These are phyloP conservation scores for Lactuca saligna DNA, from an alignment of 129 eudicot species.

Conservation along the genomic window DNA sequence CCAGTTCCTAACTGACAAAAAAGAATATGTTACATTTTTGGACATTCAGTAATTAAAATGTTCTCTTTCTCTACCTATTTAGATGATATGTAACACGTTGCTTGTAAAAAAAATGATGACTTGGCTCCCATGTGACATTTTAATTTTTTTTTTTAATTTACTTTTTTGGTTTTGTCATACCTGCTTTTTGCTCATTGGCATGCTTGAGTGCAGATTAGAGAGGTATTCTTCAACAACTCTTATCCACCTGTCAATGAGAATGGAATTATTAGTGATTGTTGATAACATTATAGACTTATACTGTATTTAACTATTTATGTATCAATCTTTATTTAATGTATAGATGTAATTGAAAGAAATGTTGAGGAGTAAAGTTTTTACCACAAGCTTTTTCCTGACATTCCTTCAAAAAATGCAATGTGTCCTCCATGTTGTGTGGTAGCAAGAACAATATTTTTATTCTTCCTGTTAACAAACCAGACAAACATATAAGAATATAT, in stretches of 20 bases:
- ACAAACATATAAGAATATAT: background rate
- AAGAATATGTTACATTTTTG: no score
- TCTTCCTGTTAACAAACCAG: constrained; percentile 43
- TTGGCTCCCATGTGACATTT: no score
- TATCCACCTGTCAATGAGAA: constrained; percentile 72
- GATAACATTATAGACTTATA: no score
- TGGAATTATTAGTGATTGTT: background rate
- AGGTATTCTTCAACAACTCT: constrained; percentile 84
- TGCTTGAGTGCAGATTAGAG: constrained; percentile 55
- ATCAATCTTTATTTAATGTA: background rate
- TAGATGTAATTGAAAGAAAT: background rate
- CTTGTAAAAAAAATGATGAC: no score
- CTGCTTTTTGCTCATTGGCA: constrained; percentile 53
- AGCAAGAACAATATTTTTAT: constrained; percentile 82
- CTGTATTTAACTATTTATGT: background rate
- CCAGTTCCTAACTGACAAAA: no score
- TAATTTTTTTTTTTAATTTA: background rate
- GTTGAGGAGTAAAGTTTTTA: constrained; percentile 12
- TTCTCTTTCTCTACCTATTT: no score
- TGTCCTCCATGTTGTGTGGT: constrained; percentile 96
- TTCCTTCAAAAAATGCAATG: constrained; percentile 80
- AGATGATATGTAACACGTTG: no score
- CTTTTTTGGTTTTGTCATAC: constrained; percentile 18
- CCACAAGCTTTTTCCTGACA: constrained; percentile 77
- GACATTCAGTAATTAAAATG: no score